Evolutionary conservation across 305 asterid genomes (phyloP), one percentile per base, ranked within the genome.

Genomic region (Solanum chacoense): DNA sequence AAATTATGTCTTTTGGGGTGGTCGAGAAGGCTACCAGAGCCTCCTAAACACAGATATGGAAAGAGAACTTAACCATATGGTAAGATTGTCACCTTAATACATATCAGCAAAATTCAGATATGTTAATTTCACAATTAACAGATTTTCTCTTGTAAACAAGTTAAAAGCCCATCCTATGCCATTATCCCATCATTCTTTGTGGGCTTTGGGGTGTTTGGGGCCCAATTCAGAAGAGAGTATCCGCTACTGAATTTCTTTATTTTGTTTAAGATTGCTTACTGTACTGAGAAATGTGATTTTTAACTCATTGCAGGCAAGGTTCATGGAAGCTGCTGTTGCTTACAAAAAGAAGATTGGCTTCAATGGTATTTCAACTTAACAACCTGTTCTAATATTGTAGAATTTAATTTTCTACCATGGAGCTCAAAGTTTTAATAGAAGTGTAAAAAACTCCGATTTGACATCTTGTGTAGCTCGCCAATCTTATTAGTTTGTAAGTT

Each of bases 31-130:
- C 72, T 97, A 97, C 90, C 99, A 96, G 89, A 90, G 96, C 88
- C 99, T 97, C 88, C 87, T 97, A 91, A 97, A 97, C 94, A 96
- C 99, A 11, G 98, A 97, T 89, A 96, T 97, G 99, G 99, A 96
- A 91, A 93, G 94, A 88, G 99, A 97, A 90, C 98, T 97, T 55
- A 86, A 96, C 89, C 99, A 97, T 90, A 87, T 97, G 99, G 99
- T 97, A 90, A 89, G 89, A 59, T 88, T 24, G 38, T 86, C 38
- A 18, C 83, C 83, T 79, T 26, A 14, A 59, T 31, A 28, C 20
- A 12, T 35, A 14, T 31, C 26, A 26, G 83, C 55, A 83, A 83
- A 29, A 10, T 90, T 87, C 12, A 37, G 29, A 24, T 83, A 7
- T 8, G 37, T 73, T 50, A 6, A 2, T 45, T 36, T 10, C 14